phyloP scores from a whole-genome alignment of 805 yeast species.

The Kodamaea nitidulidarum region DNA sequence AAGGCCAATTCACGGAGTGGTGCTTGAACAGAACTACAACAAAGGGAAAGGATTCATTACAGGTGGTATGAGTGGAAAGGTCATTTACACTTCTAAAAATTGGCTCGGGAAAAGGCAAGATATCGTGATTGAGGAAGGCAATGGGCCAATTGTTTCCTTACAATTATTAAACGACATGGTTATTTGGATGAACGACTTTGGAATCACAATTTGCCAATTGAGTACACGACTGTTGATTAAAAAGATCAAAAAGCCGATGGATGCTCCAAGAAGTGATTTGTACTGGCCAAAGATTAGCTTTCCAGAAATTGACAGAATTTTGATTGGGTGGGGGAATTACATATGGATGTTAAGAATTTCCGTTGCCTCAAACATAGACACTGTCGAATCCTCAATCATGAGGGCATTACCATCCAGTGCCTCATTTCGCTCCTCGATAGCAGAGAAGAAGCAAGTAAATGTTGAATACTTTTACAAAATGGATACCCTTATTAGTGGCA shows the following conservation, averaged over 20 bases:
- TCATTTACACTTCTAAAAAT: slow-evolving; percentile 66
- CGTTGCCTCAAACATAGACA: slow-evolving; percentile 1
- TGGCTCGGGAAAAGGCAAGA: slow-evolving; percentile 88
- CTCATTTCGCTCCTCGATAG: slow-evolving; percentile 37
- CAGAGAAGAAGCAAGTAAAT: slow-evolving; percentile 39
- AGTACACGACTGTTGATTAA: slow-evolving; percentile 46
- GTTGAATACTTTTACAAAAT: slow-evolving; percentile 46
- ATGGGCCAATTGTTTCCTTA: slow-evolving; percentile 70
- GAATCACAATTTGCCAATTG: slow-evolving; percentile 65
- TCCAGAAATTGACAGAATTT: slow-evolving; percentile 60
- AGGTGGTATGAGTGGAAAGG: slow-evolving; percentile 88
- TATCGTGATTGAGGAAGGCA: slow-evolving; percentile 51
- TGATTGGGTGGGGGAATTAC: slow-evolving; percentile 80
- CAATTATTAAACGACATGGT: slow-evolving; percentile 60
- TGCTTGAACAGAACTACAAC: slow-evolving; percentile 66
- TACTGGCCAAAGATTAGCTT: slow-evolving; percentile 76
- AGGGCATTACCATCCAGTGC: slow-evolving; percentile 50
- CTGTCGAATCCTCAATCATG: neutral
- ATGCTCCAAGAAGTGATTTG: slow-evolving; percentile 63
- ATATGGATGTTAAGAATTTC: slow-evolving; percentile 64
- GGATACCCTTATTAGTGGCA: slow-evolving; percentile 65
- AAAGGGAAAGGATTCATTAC: slow-evolving; percentile 65
- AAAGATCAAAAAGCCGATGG: slow-evolving; percentile 53
- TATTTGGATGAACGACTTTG: slow-evolving; percentile 81
- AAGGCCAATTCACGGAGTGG: slow-evolving; percentile 85